Evolutionary conservation across 2,329 filamentous ascomycete genomes (phyloP).

Genomic region (Fusarium decemcellulare): DNA sequence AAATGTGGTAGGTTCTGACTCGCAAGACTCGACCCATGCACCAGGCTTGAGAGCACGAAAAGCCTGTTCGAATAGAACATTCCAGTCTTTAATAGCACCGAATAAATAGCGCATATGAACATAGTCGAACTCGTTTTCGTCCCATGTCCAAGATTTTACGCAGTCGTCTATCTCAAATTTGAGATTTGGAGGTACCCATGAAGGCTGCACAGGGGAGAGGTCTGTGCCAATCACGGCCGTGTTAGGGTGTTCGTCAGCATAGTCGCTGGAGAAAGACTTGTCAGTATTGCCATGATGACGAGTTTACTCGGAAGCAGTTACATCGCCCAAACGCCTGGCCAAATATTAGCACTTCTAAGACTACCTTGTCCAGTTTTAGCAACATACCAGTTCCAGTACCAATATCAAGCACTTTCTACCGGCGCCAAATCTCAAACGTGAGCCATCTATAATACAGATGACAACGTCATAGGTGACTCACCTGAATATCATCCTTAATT

Average conservation of each 20-base stretch:
- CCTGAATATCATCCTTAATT: slow-evolving; percentile 12
- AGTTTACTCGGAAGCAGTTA: background rate
- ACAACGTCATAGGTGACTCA: background rate
- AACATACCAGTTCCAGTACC: slow-evolving; percentile 37
- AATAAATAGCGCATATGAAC: slow-evolving; percentile 27
- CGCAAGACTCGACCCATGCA: slow-evolving; percentile 22
- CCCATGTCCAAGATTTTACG: slow-evolving; percentile 18
- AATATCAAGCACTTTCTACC: slow-evolving; percentile 36
- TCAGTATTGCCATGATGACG: background rate
- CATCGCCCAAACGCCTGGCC: slow-evolving; percentile 22
- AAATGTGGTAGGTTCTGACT: slow-evolving; percentile 12
- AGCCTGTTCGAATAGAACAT: slow-evolving; percentile 11
- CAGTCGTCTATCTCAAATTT: slow-evolving; percentile 26
- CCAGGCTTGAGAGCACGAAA: slow-evolving; percentile 17
- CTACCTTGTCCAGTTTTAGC: background rate
- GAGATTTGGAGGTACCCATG: slow-evolving; percentile 19
- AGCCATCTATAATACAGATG: background rate
- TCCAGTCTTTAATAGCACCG: slow-evolving; percentile 17
- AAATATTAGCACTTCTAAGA: background rate
- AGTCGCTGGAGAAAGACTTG: slow-evolving; percentile 7
- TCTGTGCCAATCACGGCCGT: slow-evolving; percentile 19
- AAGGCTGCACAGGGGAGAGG: slow-evolving; percentile 20
- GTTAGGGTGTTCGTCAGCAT: slow-evolving; percentile 19
- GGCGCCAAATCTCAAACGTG: background rate
- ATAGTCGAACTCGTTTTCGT: slow-evolving; percentile 13